Evolutionary conservation across 768 basidiomycete species (phyloP), one percentile per base, ranked within the genome.

Genomic region (Boletus fagicola): DNA sequence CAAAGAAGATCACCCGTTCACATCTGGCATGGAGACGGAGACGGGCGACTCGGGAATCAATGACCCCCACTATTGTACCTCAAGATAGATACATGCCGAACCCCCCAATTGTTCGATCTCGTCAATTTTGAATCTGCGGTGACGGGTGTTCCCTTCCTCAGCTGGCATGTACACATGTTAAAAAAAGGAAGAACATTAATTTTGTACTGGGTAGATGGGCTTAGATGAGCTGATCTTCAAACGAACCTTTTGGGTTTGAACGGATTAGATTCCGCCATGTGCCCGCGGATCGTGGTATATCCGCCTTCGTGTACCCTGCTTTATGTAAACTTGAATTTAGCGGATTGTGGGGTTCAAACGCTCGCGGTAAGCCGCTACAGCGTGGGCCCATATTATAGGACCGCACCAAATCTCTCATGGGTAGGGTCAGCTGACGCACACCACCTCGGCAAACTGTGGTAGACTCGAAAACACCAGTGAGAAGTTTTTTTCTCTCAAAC

Each of bases 231-330:
- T 8, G 24, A 44, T 22, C 43, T 18, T 9, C 43, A 8, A 44
- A 15, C 43, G 39, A 61, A 44, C 35, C 35, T 60, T 61, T 51
- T 49, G 49, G 49, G 33, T 50, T 55, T 45, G 15, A 45, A 39
- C 38, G 4, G 18, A 39, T 35, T 16, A 43, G 28, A 36, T 58
- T 36, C 22, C 8, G 20, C 20, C 18, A n/a, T 31, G 16, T 39
- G n/a, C 6, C n/a, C 26, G 16, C 4, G 40, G n/a, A n/a, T n/a
- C n/a, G 16, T 9, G 11, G 3, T 1, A 31, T 11, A 9, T 39
- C 38, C 38, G 8, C 38, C n/a, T n/a, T 39, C 18, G 18, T n/a
- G 9, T n/a, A 39, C 8, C 38, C 16, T 3, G 38, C n/a, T 39
- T 39, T n/a, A 39, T 39, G 38, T n/a, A 39, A n/a, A 39, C 5